Evolutionary conservation across 1,284 basidiomycete genomes (phyloP), one percentile per base, ranked within the genome.

Genomic region (Ceratobasidium theobromae): DNA sequence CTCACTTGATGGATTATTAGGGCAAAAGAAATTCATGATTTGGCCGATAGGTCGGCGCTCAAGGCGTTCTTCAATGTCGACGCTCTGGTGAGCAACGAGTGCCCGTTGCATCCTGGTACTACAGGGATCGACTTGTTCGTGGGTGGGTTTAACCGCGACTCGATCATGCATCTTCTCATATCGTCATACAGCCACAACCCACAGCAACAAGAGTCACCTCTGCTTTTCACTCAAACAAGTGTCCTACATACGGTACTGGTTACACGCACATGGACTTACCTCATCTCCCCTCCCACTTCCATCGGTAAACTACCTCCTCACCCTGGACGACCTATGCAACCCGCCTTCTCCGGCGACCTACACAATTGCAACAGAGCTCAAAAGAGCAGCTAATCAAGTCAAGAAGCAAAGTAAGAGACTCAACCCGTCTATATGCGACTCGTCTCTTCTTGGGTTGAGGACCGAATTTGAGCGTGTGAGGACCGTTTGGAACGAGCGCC

Each of bases 161-260:
- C 16, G 30, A 33, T 30, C 23, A 25, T 25, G 23, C 18, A 45
- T 5, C 48, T 65, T 30, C 28, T 23, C 32, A 8, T 8, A 38
- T 38, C 12, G 21, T 51, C 51, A n/a, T n/a, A n/a, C n/a, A 79
- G 86, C 84, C 3, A 88, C 83, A 0, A 80, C 90, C 64, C 77
- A 79, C 54, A 84, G 81, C 66, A 86, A 88, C 71, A 83, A 88
- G 75, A 81, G 84, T 1, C 83, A 88, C 12, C 80, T 94, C 12
- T 78, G 92, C 58, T 90, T 93, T 73, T 88, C 89, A 6, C 89
- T 89, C 11, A 84, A 83, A 6, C 93, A 95, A 77, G 79, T 95
- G 67, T 88, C 93, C 74, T 95, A 93, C 74, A 74, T 90, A 16
- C 82, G 89, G 60, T 93, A 94, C 75, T 95, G 89, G 84, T 82